Evolutionary conservation across 805 yeast species (phyloP).

Genomic region (Saccharomycopsis amapae): DNA sequence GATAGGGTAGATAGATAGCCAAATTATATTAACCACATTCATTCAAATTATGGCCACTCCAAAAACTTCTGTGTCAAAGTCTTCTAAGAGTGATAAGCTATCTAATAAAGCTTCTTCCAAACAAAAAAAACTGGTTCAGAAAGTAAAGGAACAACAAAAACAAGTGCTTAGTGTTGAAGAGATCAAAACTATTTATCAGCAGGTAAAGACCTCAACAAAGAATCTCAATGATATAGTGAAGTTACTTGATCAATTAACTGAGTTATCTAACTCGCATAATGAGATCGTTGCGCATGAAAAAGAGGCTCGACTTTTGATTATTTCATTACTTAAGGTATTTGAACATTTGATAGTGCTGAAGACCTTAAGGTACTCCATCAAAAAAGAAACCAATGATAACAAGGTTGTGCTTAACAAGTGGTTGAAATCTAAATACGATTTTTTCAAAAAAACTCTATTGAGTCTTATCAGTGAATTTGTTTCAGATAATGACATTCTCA

Average conservation of each 20-base stretch:
- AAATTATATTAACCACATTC: too few species aligned
- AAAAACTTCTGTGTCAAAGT: too few species aligned
- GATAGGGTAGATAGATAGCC: too few species aligned
- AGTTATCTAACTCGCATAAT: constrained; percentile 19
- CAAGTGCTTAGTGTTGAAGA: constrained; percentile 13
- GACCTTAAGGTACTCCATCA: constrained; percentile 31
- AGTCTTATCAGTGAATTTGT: constrained; percentile 34
- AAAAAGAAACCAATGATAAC: constrained; percentile 34
- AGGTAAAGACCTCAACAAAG: constrained; percentile 38
- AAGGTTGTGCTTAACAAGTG: constrained; percentile 49
- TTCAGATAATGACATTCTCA: constrained; percentile 39
- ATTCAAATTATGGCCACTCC: too few species aligned
- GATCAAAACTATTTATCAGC: constrained; percentile 25
- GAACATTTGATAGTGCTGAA: constrained; percentile 40
- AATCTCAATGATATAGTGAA: constrained; percentile 48
- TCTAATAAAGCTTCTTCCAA: too few species aligned
- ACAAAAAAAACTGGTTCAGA: too few species aligned
- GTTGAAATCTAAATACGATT: constrained; percentile 52
- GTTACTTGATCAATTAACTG: constrained; percentile 36
- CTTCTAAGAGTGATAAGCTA: too few species aligned
- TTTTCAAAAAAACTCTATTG: constrained; percentile 41
- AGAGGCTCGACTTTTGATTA: constrained; percentile 31
- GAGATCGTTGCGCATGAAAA: not conserved
- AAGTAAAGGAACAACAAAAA: too few species aligned
- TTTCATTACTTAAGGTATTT: constrained; percentile 42